Percentiles rank a stretch among this genome's conserved stretches.
These are phyloP conservation scores for Penicillium turbatum DNA, from an alignment of 495 filamentous ascomycete genomes.

Conservation along the genomic window DNA sequence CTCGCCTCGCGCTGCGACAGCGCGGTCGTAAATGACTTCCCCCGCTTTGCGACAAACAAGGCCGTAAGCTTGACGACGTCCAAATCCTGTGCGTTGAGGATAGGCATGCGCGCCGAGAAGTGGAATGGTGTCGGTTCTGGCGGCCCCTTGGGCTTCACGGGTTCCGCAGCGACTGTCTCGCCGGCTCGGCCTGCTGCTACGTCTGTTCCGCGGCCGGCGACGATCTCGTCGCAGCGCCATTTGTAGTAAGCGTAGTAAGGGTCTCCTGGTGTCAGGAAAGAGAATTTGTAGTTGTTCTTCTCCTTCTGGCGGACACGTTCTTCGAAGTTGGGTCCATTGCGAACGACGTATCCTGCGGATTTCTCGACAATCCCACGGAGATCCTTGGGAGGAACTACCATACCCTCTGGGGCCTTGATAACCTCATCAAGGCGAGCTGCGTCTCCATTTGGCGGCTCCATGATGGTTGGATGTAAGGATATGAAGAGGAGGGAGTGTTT, in stretches of 20 bases:
- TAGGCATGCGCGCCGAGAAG: slow-evolving; percentile 96
- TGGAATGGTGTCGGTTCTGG: slow-evolving; percentile 83
- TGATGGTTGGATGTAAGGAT: slow-evolving; percentile 20
- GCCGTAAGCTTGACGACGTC: slow-evolving; percentile 90
- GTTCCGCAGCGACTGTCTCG: slow-evolving; percentile 55
- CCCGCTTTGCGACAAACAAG: slow-evolving; percentile 84
- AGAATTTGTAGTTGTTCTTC: slow-evolving; percentile 82
- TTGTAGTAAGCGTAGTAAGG: slow-evolving; percentile 82
- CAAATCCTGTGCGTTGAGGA: slow-evolving; percentile 90
- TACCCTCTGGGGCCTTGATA: slow-evolving; percentile 72
- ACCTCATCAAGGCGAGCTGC: slow-evolving; percentile 48
- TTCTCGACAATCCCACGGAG: slow-evolving; percentile 85
- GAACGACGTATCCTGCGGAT: slow-evolving; percentile 89
- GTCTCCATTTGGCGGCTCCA: slow-evolving; percentile 58
- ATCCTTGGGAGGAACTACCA: slow-evolving; percentile 80
- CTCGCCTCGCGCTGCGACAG: slow-evolving; percentile 81
- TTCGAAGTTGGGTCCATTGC: slow-evolving; percentile 78
- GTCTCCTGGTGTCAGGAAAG: slow-evolving; percentile 77
- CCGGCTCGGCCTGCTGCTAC: slow-evolving; percentile 72
- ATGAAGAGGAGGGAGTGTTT: background rate
- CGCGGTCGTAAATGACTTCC: slow-evolving; percentile 82
- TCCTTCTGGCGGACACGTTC: slow-evolving; percentile 86
- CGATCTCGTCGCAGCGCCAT: slow-evolving; percentile 85
- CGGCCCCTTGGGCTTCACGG: slow-evolving; percentile 73
- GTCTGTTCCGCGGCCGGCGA: slow-evolving; percentile 72